Evolutionary conservation across 495 filamentous ascomycete genomes (phyloP).

Genomic region (Wilcoxina mikolae): DNA sequence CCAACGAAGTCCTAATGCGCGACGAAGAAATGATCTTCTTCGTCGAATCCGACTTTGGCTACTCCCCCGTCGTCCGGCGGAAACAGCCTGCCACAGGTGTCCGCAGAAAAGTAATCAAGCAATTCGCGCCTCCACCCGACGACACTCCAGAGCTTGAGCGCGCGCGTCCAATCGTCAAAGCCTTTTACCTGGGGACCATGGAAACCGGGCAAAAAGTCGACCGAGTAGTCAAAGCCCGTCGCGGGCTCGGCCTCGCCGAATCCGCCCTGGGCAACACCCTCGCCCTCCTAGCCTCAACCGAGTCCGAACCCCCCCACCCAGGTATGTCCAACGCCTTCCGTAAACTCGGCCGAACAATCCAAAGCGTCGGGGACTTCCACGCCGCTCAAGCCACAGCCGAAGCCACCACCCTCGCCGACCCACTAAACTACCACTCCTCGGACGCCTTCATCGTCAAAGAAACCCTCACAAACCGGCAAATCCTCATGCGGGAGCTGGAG

Average conservation of each 20-base stretch:
- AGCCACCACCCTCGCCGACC: constrained; percentile 86
- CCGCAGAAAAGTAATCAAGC: constrained; percentile 85
- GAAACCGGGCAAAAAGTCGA: constrained; percentile 92
- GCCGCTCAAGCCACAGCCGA: constrained; percentile 96
- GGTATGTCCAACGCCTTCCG: constrained; percentile 81
- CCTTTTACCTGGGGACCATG: constrained; percentile 91
- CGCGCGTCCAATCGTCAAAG: constrained; percentile 78
- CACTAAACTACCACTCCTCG: constrained; percentile 84
- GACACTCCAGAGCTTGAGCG: constrained; percentile 89
- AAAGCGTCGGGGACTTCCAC: constrained; percentile 85
- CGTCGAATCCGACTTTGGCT: constrained; percentile 95
- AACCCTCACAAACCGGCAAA: constrained; percentile 94
- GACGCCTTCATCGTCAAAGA: constrained; percentile 99
- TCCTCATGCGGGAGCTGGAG: constrained; percentile 85
- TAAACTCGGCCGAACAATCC: constrained; percentile 85
- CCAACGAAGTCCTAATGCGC: constrained; percentile 79
- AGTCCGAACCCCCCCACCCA: constrained; percentile 68
- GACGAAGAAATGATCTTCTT: constrained; percentile 97
- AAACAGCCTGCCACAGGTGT: constrained; percentile 97
- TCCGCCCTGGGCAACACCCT: constrained; percentile 86
- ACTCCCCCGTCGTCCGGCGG: constrained; percentile 84
- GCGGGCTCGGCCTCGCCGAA: constrained; percentile 84
- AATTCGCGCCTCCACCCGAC: constrained; percentile 94
- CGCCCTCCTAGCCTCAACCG: constrained; percentile 67
- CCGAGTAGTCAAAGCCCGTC: constrained; percentile 74